Conservation (phyloP, 495 filamentous ascomycete species). For the Hypoxylon trugodes region DNA sequence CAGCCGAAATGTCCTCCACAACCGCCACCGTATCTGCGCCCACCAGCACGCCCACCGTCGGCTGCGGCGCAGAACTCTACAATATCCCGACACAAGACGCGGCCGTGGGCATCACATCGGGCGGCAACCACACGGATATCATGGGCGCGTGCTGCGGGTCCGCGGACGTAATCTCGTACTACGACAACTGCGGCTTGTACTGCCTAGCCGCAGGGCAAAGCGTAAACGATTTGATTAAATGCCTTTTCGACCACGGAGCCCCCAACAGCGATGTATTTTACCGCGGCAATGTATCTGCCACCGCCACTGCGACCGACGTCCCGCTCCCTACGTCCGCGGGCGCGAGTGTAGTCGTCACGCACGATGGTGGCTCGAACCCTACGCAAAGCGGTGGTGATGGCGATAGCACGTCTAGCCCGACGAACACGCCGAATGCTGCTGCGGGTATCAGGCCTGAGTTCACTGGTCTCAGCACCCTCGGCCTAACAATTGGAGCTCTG, state of each 20-base stretch:
- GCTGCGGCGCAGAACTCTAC: slow-evolving; percentile 47
- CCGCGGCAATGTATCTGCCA: slow-evolving; percentile 46
- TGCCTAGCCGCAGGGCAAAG: slow-evolving; percentile 58
- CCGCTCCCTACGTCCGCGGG: slow-evolving; percentile 40
- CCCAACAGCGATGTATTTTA: slow-evolving; percentile 51
- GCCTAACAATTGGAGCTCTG: slow-evolving; percentile 34
- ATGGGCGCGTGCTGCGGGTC: slow-evolving; percentile 57
- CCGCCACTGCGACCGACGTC: slow-evolving; percentile 50
- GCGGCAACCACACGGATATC: slow-evolving; percentile 50
- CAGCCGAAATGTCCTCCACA: slow-evolving; percentile 29
- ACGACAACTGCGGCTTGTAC: slow-evolving; percentile 59
- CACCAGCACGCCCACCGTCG: slow-evolving; percentile 32
- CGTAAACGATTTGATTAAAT: slow-evolving; percentile 47
- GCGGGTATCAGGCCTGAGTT: slow-evolving; percentile 28
- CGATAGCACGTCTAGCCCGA: background rate
- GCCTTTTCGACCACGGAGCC: slow-evolving; percentile 48
- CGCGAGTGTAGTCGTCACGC: slow-evolving; percentile 37
- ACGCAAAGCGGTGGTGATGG: background rate
- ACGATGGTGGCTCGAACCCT: slow-evolving; percentile 19
- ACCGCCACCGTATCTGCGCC: slow-evolving; percentile 40
- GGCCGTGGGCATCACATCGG: slow-evolving; percentile 51
- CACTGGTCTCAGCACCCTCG: slow-evolving; percentile 25
- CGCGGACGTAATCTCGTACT: slow-evolving; percentile 53
- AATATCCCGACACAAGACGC: slow-evolving; percentile 54
- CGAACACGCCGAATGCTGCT: slow-evolving; percentile 21